Conservation (phyloP, 805 yeast species). For the Suhomyces sp. region DNA sequence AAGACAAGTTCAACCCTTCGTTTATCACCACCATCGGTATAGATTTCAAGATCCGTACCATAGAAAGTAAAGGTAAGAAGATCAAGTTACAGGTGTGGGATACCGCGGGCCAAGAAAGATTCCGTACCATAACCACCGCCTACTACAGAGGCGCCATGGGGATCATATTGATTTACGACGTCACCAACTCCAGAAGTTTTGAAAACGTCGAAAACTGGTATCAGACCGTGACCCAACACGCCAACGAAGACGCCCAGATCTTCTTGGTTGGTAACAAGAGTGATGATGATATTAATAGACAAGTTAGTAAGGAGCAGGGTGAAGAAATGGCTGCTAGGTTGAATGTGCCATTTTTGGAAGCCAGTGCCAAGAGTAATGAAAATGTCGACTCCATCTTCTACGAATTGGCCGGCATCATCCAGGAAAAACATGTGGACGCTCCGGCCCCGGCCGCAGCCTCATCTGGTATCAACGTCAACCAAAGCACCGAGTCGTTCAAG, state of each 20-base stretch:
- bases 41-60: conserved; percentile 95
- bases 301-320: conserved; percentile 87
- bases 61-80: conserved; percentile 87
- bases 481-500: conserved; percentile 25
- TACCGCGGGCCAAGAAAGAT: conserved; percentile 96
- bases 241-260: conserved; percentile 92
- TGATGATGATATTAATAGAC: conserved; percentile 85
- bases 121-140: conserved; percentile 91
- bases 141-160: conserved; percentile 91
- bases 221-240: conserved; percentile 93
- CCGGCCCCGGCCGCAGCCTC: conserved; percentile 23
- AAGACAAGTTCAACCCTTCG: conserved; percentile 93
- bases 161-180: conserved; percentile 78
- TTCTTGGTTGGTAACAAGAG: conserved; percentile 94
- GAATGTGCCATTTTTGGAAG: conserved; percentile 89
- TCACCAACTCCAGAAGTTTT: conserved; percentile 86
- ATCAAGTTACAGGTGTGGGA: conserved; percentile 97
- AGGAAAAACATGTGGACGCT: conserved; percentile 62
- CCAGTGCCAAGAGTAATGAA: conserved; percentile 90
- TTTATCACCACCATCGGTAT: conserved; percentile 98
- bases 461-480: conserved; percentile 40
- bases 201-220: conserved; percentile 93
- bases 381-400: conserved; percentile 91
- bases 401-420: conserved; percentile 81
- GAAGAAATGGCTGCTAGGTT: conserved; percentile 81